phyloP scores from a whole-genome alignment of 2,329 filamentous ascomycete species.

The Fusarium nurragi region DNA sequence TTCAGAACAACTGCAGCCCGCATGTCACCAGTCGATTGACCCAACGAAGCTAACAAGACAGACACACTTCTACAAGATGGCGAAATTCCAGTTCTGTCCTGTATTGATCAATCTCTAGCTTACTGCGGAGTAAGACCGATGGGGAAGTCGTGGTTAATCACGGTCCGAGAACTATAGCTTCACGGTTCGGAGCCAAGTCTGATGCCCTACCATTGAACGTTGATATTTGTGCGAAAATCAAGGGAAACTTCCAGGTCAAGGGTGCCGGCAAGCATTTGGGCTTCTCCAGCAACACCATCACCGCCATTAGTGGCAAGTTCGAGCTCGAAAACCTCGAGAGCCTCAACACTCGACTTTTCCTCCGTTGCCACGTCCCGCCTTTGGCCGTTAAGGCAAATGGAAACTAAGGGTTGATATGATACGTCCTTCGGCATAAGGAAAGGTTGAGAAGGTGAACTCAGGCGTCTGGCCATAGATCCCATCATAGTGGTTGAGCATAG shows the following conservation, averaged over 20 bases:
- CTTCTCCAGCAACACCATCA: conserved; percentile 69
- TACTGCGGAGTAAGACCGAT: too few species aligned
- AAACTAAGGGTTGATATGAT: too few species aligned
- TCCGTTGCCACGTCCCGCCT: too few species aligned
- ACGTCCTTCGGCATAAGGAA: conserved; percentile 66
- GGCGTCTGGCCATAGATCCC: conserved; percentile 92
- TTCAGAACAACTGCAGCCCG: conserved; percentile 79
- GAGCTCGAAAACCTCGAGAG: conserved; percentile 72
- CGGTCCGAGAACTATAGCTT: too few species aligned
- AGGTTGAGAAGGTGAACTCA: conserved; percentile 76
- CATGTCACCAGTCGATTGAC: conserved; percentile 48
- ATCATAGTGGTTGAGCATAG: too few species aligned
- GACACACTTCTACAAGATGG: conserved; percentile 75
- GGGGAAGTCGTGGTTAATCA: too few species aligned
- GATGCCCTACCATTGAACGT: too few species aligned
- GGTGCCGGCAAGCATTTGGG: conserved; percentile 67
- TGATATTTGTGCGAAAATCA: too few species aligned
- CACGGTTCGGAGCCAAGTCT: too few species aligned
- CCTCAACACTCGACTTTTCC: conserved; percentile 74
- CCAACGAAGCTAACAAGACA: conserved; percentile 30
- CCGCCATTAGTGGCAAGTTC: conserved; percentile 75
- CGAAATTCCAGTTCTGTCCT: conserved; percentile 74
- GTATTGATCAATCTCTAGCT: too few species aligned
- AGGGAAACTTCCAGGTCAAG: conserved; percentile 69
- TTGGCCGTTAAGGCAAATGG: too few species aligned